A percentile compares a stretch with the other conserved stretches of the same genome.
These are phyloP conservation scores for Fusarium setosum DNA, from an alignment of 2,329 filamentous ascomycete genomes.

Conservation along the genomic window DNA sequence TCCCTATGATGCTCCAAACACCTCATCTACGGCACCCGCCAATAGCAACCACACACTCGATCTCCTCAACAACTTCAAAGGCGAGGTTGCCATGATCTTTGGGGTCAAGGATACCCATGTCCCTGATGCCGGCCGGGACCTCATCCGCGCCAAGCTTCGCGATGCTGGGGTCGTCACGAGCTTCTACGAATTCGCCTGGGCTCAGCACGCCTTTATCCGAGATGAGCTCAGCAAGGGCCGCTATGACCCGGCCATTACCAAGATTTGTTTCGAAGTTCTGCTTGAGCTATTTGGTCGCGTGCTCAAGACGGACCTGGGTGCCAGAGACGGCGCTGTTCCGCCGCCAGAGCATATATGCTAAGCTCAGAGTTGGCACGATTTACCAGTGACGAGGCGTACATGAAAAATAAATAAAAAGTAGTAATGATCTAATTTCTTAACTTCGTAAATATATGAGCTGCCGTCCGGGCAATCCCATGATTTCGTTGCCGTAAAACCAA, in stretches of 20 bases:
- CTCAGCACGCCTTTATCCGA: slow-evolving; percentile 93
- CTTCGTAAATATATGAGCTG: slow-evolving; percentile 40
- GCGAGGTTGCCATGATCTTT: slow-evolving; percentile 91
- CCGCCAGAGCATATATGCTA: slow-evolving; percentile 81
- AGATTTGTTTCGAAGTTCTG: slow-evolving; percentile 91
- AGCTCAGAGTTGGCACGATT: background rate
- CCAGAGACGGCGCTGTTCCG: slow-evolving; percentile 68
- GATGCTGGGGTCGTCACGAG: slow-evolving; percentile 79
- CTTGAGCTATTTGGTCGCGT: slow-evolving; percentile 85
- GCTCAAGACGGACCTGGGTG: slow-evolving; percentile 82
- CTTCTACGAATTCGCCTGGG: slow-evolving; percentile 93
- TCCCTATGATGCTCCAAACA: slow-evolving; percentile 61
- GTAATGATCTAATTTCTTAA: slow-evolving; percentile 44
- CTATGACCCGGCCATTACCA: slow-evolving; percentile 88
- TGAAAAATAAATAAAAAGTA: slow-evolving; percentile 34
- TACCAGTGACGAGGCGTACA: too few species aligned
- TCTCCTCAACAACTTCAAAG: slow-evolving; percentile 73
- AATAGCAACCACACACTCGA: slow-evolving; percentile 64
- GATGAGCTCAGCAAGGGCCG: slow-evolving; percentile 94
- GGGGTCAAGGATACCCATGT: slow-evolving; percentile 93
- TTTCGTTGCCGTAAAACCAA: slow-evolving; percentile 32
- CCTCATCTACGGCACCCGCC: slow-evolving; percentile 50
- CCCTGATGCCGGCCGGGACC: slow-evolving; percentile 81
- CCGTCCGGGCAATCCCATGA: slow-evolving; percentile 18
- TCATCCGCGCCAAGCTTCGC: slow-evolving; percentile 85